Percentiles rank a stretch among this genome's conserved stretches.
Evolutionary conservation across 2,329 filamentous ascomycete genomes (phyloP).

Genomic region (Fusarium marasasianum): DNA sequence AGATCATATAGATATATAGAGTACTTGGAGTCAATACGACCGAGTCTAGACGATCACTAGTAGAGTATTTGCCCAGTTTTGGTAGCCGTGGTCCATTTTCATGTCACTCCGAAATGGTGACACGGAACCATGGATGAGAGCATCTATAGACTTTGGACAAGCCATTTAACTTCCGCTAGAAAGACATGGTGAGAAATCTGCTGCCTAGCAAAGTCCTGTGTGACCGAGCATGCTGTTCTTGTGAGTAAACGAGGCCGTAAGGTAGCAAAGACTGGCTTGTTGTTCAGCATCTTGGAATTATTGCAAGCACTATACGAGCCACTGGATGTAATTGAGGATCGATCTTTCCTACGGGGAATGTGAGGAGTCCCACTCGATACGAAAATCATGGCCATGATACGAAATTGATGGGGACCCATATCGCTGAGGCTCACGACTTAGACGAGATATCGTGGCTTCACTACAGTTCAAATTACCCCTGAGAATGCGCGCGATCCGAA

Average conservation of each 20-base stretch:
- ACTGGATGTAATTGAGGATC: rapidly evolving
- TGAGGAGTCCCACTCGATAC: background rate
- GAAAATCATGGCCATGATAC: background rate
- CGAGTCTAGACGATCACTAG: background rate
- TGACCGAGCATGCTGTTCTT: background rate
- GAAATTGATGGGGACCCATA: background rate
- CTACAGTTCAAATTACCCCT: background rate
- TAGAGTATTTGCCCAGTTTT: no score
- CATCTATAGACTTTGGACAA: background rate
- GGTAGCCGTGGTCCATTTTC: background rate
- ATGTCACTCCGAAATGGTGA: background rate
- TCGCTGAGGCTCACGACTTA: background rate
- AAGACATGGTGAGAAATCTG: background rate
- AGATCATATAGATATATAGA: background rate
- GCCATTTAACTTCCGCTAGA: background rate
- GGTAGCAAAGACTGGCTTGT: background rate
- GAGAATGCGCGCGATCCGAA: no score
- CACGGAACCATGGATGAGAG: background rate
- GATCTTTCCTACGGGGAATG: no score
- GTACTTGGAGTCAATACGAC: background rate
- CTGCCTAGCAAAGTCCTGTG: background rate
- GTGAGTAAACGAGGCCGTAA: no score
- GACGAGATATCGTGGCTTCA: background rate
- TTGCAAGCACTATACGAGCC: background rate
- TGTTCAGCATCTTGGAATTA: background rate